Conservation (phyloP, 1,139 yeast genomes). For the Saccharomyces hybrid region DNA sequence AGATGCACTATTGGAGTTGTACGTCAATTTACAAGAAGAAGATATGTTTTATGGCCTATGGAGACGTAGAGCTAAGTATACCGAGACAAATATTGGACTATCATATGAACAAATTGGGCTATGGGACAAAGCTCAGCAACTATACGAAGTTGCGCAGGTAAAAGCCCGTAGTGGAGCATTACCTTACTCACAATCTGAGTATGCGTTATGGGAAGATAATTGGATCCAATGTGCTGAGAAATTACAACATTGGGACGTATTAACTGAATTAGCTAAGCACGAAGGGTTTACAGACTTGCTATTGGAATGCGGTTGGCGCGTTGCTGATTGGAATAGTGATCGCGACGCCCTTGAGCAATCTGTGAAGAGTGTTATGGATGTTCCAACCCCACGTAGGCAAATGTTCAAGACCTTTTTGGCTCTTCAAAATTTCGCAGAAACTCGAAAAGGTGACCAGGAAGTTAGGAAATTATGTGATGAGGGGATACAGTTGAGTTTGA, state of each 20-base stretch:
- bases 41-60: slow-evolving; percentile 97
- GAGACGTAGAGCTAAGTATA: slow-evolving; percentile 91
- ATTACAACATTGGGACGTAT: slow-evolving; percentile 94
- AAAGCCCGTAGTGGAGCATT: slow-evolving; percentile 92
- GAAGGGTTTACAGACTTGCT: slow-evolving; percentile 93
- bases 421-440: slow-evolving; percentile 88
- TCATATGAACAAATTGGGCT: slow-evolving; percentile 92
- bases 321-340: slow-evolving; percentile 96
- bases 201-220: slow-evolving; percentile 96
- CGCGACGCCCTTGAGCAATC: slow-evolving; percentile 91
- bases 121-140: slow-evolving; percentile 90
- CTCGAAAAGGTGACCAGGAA: slow-evolving; percentile 71
- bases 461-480: slow-evolving; percentile 86
- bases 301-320: slow-evolving; percentile 98
- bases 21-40: slow-evolving; percentile 82
- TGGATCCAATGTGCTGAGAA: slow-evolving; percentile 98
- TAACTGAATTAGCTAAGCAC: slow-evolving; percentile 93
- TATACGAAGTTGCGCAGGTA: slow-evolving; percentile 95
- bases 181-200: slow-evolving; percentile 93
- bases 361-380: slow-evolving; percentile 94
- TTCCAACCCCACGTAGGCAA: slow-evolving; percentile 94
- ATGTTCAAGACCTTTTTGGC: slow-evolving; percentile 90
- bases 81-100: slow-evolving; percentile 85
- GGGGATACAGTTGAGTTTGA: slow-evolving; percentile 85
- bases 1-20: slow-evolving; percentile 85